phyloP scores from a whole-genome alignment of 805 yeast species.

The Henningerozyma blattae region DNA sequence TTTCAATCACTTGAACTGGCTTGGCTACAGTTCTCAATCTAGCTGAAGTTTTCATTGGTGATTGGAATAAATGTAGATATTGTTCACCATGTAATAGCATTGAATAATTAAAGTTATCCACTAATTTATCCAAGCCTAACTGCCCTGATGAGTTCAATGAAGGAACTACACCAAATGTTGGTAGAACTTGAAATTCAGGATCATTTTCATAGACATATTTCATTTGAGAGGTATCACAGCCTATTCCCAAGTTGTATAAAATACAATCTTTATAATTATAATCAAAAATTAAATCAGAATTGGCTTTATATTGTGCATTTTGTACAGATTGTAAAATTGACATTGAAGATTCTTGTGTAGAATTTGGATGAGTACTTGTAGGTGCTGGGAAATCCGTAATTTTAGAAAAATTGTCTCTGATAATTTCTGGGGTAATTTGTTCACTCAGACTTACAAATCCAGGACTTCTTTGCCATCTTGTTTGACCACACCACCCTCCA shows the following conservation, averaged over 20 bases:
- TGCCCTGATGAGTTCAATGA: slow-evolving; percentile 53
- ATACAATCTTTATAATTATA: slow-evolving; percentile 63
- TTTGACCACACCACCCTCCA: slow-evolving; percentile 92
- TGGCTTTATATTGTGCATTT: slow-evolving; percentile 25
- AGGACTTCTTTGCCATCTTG: slow-evolving; percentile 88
- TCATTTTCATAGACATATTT: slow-evolving; percentile 70
- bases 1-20: slow-evolving; percentile 70
- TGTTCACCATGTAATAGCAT: slow-evolving; percentile 92
- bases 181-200: slow-evolving; percentile 70
- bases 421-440: slow-evolving; percentile 48
- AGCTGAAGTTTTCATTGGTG: slow-evolving; percentile 70
- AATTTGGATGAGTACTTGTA: slow-evolving; percentile 34
- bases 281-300: slow-evolving; percentile 27
- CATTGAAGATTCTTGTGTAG: slow-evolving; percentile 69
- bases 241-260: slow-evolving; percentile 80
- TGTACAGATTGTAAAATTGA: slow-evolving; percentile 57
- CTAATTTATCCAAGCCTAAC: slow-evolving; percentile 44
- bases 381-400: slow-evolving; percentile 53
- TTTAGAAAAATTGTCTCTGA: slow-evolving; percentile 53
- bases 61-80: slow-evolving; percentile 57
- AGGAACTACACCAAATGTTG: slow-evolving; percentile 85
- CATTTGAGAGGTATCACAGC: slow-evolving; percentile 69
- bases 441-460: slow-evolving; percentile 54
- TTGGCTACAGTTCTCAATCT: slow-evolving; percentile 44
- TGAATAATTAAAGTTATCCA: slow-evolving; percentile 82